A percentile compares a stretch with the other conserved stretches of the same genome.
These are phyloP conservation scores for Phytophthora aleatoria DNA, from an alignment of 352 stramenopile genomes.

Conservation along the genomic window DNA sequence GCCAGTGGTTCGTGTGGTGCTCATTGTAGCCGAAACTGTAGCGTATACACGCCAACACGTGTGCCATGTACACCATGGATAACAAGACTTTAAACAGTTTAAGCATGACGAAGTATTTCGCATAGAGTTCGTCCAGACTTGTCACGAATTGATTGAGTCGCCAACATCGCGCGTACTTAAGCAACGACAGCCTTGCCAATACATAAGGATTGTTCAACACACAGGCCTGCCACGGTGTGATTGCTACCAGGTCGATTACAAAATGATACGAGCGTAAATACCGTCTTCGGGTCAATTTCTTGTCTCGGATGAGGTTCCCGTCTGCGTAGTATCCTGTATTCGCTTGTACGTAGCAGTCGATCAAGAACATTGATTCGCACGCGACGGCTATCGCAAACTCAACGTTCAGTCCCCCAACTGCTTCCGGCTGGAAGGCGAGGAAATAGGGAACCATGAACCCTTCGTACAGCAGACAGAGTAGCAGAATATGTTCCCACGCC, in stretches of 20 bases:
- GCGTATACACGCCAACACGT: conserved; percentile 62
- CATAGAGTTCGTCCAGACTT: conserved; percentile 65
- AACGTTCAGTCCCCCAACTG: conserved; percentile 9
- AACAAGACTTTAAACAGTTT: conserved; percentile 59
- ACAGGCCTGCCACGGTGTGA: conserved; percentile 32
- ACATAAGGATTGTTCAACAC: conserved; percentile 9
- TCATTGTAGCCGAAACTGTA: conserved; percentile 65
- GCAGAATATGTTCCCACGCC: conserved; percentile 61
- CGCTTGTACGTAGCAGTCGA: conserved; percentile 62
- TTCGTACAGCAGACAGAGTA: conserved; percentile 58
- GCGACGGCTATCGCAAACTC: conserved; percentile 34
- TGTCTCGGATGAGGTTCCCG: conserved; percentile 61
- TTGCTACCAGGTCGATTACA: conserved; percentile 48
- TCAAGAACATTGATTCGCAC: conserved; percentile 54
- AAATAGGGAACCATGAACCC: conserved; percentile 64
- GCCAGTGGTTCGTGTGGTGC: conserved; percentile 54
- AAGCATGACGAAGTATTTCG: conserved; percentile 59
- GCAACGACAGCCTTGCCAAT: conserved; percentile 31
- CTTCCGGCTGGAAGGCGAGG: conserved; percentile 43
- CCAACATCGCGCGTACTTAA: conserved; percentile 54
- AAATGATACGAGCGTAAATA: conserved; percentile 63
- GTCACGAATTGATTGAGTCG: conserved; percentile 51
- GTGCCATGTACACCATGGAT: conserved; percentile 54
- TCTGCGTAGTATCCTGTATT: conserved; percentile 66
- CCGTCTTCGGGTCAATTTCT: conserved; percentile 36